These are phyloP conservation scores for Monosporozyma siamensis DNA, from an alignment of 805 yeast species.

Conservation along the genomic window DNA sequence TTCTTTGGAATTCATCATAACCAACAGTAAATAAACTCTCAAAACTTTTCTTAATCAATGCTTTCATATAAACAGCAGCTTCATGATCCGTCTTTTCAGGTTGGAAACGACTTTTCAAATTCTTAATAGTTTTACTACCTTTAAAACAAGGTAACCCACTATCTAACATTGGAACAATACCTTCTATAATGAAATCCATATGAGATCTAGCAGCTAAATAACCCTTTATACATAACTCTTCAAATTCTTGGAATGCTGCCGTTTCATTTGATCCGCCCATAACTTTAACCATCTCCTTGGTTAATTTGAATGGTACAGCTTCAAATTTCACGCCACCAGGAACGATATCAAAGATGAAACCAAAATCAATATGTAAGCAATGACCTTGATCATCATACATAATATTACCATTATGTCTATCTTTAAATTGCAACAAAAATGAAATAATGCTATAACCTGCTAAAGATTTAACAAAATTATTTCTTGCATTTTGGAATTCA, in stretches of 20 bases:
- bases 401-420: slow-evolving; percentile 96
- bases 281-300: slow-evolving; percentile 91
- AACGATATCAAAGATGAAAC: slow-evolving; percentile 95
- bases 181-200: slow-evolving; percentile 72
- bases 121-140: slow-evolving; percentile 67
- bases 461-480: slow-evolving; percentile 83
- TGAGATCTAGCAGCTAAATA: slow-evolving; percentile 82
- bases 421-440: slow-evolving; percentile 86
- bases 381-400: slow-evolving; percentile 95
- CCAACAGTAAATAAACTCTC: slow-evolving; percentile 89
- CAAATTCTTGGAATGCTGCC: slow-evolving; percentile 87
- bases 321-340: slow-evolving; percentile 99
- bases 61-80: slow-evolving; percentile 69
- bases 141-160: slow-evolving; percentile 96
- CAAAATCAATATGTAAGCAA: slow-evolving; percentile 92
- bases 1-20: slow-evolving; percentile 92
- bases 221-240: slow-evolving; percentile 89
- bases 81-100: slow-evolving; percentile 74
- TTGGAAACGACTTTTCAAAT: slow-evolving; percentile 68
- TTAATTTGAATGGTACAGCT: slow-evolving; percentile 94
- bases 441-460: slow-evolving; percentile 93
- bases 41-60: slow-evolving; percentile 67
- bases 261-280: slow-evolving; percentile 86
- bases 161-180: slow-evolving; percentile 87
- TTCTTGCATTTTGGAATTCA: slow-evolving; percentile 84